Evolutionary conservation across 164 flowering plant genomes (phyloP).

Genomic region (Chloranthus sessilifolius): DNA sequence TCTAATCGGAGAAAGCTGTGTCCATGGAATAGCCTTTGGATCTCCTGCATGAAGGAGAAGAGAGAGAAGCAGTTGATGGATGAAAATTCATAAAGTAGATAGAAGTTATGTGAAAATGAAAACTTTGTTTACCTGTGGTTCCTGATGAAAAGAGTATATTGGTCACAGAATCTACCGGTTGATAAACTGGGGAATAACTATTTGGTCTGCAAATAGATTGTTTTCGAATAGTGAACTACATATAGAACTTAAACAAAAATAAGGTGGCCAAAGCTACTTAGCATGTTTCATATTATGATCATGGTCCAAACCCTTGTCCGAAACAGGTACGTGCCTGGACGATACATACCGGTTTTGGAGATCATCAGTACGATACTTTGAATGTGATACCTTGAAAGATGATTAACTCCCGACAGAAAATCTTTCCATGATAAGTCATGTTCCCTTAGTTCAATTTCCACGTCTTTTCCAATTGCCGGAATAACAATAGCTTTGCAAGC

Average conservation of each 20-base stretch:
- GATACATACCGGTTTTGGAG: too few relatives aligned
- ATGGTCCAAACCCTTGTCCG: too few relatives aligned
- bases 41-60: slow-evolving; percentile 47
- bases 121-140: slow-evolving; percentile 62
- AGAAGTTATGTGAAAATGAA: not conserved
- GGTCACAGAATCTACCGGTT: slow-evolving; percentile 46
- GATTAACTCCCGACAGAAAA: slow-evolving; percentile 45
- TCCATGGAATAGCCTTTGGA: slow-evolving; percentile 96
- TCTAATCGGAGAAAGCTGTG: slow-evolving; percentile 78
- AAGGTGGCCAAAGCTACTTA: too few relatives aligned
- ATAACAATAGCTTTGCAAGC: slow-evolving; percentile 61
- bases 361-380: too few relatives aligned
- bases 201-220: slow-evolving; percentile 39
- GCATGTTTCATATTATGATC: too few relatives aligned
- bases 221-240: too few relatives aligned
- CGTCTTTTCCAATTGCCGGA: slow-evolving; percentile 59
- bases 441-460: slow-evolving; percentile 49
- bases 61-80: not conserved
- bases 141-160: slow-evolving; percentile 95
- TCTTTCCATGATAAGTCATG: slow-evolving; percentile 74
- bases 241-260: too few relatives aligned
- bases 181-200: slow-evolving; percentile 55
- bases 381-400: slow-evolving; percentile 57
- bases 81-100: not conserved
- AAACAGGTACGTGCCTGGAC: too few relatives aligned